These are phyloP conservation scores for Sarocladium oryzae DNA, from an alignment of 2,329 filamentous ascomycete species.

Conservation along the genomic window DNA sequence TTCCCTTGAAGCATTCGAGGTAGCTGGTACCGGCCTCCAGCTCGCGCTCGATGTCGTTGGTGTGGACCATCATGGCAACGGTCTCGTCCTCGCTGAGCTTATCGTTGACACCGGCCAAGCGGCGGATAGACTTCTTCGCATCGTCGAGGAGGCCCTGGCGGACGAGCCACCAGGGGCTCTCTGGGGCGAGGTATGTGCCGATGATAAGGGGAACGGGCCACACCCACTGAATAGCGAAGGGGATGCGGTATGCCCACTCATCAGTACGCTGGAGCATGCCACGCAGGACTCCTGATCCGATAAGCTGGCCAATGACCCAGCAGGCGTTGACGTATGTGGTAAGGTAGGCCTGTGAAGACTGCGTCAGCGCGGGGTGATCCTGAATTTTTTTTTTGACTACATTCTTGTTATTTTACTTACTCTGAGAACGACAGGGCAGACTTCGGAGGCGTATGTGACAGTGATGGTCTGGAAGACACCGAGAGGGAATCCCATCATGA, in stretches of 20 bases:
- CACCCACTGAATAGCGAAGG: constrained; percentile 43
- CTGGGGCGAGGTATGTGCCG: constrained; percentile 37
- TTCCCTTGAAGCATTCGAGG: constrained; percentile 32
- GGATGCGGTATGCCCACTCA: constrained; percentile 40
- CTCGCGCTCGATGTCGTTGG: constrained; percentile 13
- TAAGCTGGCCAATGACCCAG: constrained; percentile 43
- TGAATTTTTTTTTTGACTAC: constrained; percentile 7
- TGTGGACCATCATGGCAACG: constrained; percentile 16
- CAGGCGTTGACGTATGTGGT: constrained; percentile 43
- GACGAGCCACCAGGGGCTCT: constrained; percentile 45
- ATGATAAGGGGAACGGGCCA: constrained; percentile 40
- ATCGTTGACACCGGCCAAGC: constrained; percentile 15
- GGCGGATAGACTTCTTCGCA: constrained; percentile 18
- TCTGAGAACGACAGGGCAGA: constrained; percentile 48
- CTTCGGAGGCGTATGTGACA: constrained; percentile 58
- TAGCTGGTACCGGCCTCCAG: constrained; percentile 18
- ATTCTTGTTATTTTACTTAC: constrained; percentile 11
- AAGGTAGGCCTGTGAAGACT: constrained; percentile 21
- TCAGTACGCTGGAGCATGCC: constrained; percentile 29
- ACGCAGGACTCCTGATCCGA: constrained; percentile 36
- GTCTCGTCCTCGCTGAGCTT: constrained; percentile 8
- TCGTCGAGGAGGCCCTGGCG: constrained; percentile 32
- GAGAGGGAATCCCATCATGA: constrained; percentile 51
- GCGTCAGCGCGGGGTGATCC: too few relatives aligned
- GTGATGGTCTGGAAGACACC: constrained; percentile 46